phyloP scores from a whole-genome alignment of 768 basidiomycete species.

The Macrolepiota fuliginosa region DNA sequence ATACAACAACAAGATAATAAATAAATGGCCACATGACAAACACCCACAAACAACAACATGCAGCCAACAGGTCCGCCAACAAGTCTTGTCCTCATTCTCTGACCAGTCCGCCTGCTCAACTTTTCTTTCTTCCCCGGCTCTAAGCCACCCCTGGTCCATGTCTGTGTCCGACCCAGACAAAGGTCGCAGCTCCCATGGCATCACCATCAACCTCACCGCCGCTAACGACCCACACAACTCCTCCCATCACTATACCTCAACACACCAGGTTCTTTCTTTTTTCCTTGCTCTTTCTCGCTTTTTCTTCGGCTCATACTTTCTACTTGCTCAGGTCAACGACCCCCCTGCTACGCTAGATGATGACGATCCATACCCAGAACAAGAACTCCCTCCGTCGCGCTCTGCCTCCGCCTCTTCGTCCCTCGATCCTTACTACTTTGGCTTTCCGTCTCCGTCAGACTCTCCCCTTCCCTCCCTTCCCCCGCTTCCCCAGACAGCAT shows the following conservation, averaged over 20 bases:
- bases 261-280: conserved; percentile 30
- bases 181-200: conserved; percentile 21
- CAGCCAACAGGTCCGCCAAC: conserved; percentile 26
- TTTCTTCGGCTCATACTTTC: background rate
- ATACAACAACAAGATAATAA: conserved; percentile 2
- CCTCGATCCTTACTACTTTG: conserved; percentile 88
- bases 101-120: conserved; percentile 15
- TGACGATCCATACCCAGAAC: conserved; percentile 36
- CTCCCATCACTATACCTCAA: background rate
- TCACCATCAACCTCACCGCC: conserved; percentile 27
- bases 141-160: conserved; percentile 2
- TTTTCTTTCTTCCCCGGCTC: conserved; percentile 16
- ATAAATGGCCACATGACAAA: conserved; percentile 28
- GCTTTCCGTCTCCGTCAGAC: conserved; percentile 63
- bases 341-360: conserved; percentile 25
- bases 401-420: conserved; percentile 77
- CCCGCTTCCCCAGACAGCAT: conserved; percentile 34
- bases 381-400: conserved; percentile 52
- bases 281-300: conserved; percentile 15
- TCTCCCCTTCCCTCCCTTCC: conserved; percentile 59
- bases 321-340: background rate
- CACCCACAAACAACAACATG: conserved; percentile 36
- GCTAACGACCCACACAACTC: conserved; percentile 29
- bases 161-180: background rate
- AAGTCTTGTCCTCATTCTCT: conserved; percentile 15